Evolutionary conservation across 2,329 filamentous ascomycete genomes (phyloP), one percentile per base, ranked within the genome.

Genomic region (Juglanconis oblonga): DNA sequence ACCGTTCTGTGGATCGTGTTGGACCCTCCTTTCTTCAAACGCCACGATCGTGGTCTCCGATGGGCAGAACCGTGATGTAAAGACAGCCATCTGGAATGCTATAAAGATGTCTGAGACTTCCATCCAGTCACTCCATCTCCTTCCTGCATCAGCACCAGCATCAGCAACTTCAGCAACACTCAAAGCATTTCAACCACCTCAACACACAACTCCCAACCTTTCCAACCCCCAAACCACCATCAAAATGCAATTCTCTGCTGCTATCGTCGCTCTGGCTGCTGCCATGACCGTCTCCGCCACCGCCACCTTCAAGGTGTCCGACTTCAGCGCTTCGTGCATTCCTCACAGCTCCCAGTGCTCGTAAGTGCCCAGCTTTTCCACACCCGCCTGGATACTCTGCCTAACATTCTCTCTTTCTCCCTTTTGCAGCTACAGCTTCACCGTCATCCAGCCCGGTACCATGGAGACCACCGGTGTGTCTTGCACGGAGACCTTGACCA

Each of bases 181-280:
- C 31, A 35, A 17, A 11, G 11, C 32, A 32, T 14, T 9, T 14
- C 9, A 11, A 36, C 32, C 45, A 47, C 47, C 17, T 47, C 42
- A 31, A 13, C 49, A 54, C 48, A 17, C 49, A 44, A 48, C 51
- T 6, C 17, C 35, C n/a, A 40, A 49, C 6, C 8, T n/a, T 10
- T n/a, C 31, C 48, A 62, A 62, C 17, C 35, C 11, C 24, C 32
- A 40, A 47, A 54, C 29, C 48, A 52, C 31, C 52, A 44, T 62
- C 61, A 62, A 62, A 51, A 62, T 62, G 61, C 61, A 62, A 54
- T 62, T 57, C 57, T 44, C 61, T 24, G 31, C 61, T 57, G 48
- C 45, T 40, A 24, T 62, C 58, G 11, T 62, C 24, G 61, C 54
- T 24, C 38, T 61, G 36, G 61, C 61, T 36, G 49, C 56, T 32